These are phyloP conservation scores for Leucoagaricus sp. DNA, from an alignment of 1,284 basidiomycete species.

Conservation along the genomic window DNA sequence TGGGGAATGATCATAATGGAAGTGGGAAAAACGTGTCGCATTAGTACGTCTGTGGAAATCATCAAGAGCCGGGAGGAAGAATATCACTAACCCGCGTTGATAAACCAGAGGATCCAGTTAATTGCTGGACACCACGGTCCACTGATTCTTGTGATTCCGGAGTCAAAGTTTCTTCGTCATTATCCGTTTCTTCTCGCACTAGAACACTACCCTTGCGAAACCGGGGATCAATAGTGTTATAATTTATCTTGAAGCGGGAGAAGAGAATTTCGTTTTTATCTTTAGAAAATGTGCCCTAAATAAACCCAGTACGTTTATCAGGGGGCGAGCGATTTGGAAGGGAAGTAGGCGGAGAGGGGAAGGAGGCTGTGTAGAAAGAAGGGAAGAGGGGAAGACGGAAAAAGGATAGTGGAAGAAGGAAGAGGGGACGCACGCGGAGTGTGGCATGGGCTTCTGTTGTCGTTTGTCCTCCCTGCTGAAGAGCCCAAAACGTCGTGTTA, in stretches of 20 bases:
- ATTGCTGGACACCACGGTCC: background rate
- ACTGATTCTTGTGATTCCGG: background rate
- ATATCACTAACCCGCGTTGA: background rate
- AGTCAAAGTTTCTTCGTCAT: background rate
- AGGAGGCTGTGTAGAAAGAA: background rate
- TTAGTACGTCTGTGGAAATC: background rate
- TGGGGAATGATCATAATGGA: background rate
- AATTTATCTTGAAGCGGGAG: constrained; percentile 83
- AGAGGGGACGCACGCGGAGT: constrained; percentile 53
- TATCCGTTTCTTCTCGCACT: constrained; percentile 57
- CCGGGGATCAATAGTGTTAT: constrained; percentile 74
- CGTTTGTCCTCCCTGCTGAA: constrained; percentile 76
- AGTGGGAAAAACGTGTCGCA: background rate
- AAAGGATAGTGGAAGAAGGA: background rate
- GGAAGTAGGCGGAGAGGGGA: background rate
- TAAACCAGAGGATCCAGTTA: background rate
- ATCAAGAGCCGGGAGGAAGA: background rate
- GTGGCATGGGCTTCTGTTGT: constrained; percentile 83
- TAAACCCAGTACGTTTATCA: background rate
- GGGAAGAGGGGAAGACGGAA: background rate
- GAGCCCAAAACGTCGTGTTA: constrained; percentile 95
- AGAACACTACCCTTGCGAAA: constrained; percentile 89
- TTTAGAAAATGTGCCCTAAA: constrained; percentile 83
- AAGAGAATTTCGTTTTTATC: constrained; percentile 94
- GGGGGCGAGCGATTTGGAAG: background rate